Evolutionary conservation across 139 green algal genomes (phyloP), one percentile per base, ranked within the genome.

Genomic region (Picochlorum sp.): DNA sequence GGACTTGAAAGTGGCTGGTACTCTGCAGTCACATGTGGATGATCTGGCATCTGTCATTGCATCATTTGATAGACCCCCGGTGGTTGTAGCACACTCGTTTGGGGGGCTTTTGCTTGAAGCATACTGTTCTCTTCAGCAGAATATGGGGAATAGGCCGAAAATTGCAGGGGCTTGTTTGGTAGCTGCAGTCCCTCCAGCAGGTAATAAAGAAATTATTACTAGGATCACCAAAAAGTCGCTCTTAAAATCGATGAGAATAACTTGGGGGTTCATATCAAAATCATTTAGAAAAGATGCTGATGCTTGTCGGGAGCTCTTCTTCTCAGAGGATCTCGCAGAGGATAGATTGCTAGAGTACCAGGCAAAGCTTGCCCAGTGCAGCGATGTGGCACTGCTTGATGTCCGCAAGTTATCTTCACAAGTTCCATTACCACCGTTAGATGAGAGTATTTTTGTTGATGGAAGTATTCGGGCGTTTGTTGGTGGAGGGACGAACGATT

Each of bases 1-100:
- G n/a, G 38, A 16, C 14, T 45, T n/a, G 30, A 75, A 72, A 34
- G 45, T 58, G 3, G 62, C 68, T 20, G 82, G 83, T 44, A 82
- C 74, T 4, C 70, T 92, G 16, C 66, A 65, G n/a, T 68, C 23
- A 13, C 81, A 89, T 55, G 79, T 78, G 0, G 65, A 75, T 13
- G 86, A 92, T 69, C 51, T 91, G 15, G 75, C 72, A 6, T 63
- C 67, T 16, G 68, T 92, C 10, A 60, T 88, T 13, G 45, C 45
- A 1, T 45, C 63, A 14, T 34, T 90, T 30, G 54, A 67, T 0
- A 23, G 28, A 47, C 63, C 81, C 4, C 89, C 89, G 0, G 75
- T 96, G 3, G 30, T 96, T 6, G 58, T 95, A 4, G 78, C 74
- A 4, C 90, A 96, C 65, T 87, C 74, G 16, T 95, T 96, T 65